Conservation (phyloP, 1,284 basidiomycete species). For the Cystobasidium pallidum region DNA sequence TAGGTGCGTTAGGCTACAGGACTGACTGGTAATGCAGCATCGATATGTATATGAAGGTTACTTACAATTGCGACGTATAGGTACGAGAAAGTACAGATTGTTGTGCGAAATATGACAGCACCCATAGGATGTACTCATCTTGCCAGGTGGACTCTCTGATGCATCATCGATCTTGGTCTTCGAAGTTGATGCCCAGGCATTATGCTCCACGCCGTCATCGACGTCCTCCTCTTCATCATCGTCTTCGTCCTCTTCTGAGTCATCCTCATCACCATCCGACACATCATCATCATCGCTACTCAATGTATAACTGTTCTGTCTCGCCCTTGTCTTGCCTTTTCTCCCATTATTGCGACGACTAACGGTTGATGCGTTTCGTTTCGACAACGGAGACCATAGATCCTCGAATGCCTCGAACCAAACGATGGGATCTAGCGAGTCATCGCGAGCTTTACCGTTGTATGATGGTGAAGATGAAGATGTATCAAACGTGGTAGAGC, state of each 20-base stretch:
- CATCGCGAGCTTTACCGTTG: slow-evolving; percentile 3
- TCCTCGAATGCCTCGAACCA: slow-evolving; percentile 40
- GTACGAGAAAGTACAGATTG: slow-evolving; percentile 34
- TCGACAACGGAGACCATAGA: not conserved
- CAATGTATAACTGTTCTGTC: slow-evolving; percentile 31
- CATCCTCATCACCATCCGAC: not conserved
- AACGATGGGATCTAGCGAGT: slow-evolving; percentile 28
- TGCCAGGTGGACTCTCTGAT: not conserved
- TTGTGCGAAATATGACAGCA: slow-evolving; percentile 42
- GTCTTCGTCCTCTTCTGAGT: not conserved
- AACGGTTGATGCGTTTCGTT: not conserved
- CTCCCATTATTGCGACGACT: not conserved
- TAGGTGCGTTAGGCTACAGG: not conserved
- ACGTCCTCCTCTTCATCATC: not conserved
- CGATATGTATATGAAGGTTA: not conserved
- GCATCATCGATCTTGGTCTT: slow-evolving; percentile 2
- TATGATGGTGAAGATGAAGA: not conserved
- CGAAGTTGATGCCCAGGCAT: slow-evolving; percentile 11
- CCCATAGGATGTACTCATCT: slow-evolving; percentile 21
- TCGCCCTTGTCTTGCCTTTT: slow-evolving; percentile 7
- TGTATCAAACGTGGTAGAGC: not conserved
- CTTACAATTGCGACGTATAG: slow-evolving; percentile 26
- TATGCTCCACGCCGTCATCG: not conserved
- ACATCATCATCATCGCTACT: slow-evolving; percentile 31
- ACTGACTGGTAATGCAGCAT: not conserved